Evolutionary conservation across 2,329 filamentous ascomycete genomes (phyloP), one percentile per base, ranked within the genome.

Genomic region (Colletotrichum nymphaeae): DNA sequence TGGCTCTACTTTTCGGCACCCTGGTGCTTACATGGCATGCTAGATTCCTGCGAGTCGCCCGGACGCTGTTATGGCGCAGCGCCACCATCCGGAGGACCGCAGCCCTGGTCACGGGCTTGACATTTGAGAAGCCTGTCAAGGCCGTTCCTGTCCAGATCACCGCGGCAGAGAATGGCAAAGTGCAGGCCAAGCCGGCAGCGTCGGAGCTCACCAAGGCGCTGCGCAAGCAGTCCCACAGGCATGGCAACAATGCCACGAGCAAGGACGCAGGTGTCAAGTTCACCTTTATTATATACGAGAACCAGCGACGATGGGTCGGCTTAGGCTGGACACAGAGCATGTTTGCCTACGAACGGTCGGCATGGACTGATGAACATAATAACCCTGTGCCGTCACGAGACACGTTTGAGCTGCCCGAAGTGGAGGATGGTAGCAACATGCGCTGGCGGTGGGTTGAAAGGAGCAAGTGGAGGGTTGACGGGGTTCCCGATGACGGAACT

Each of bases 291-390:
- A 88, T 99, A 2, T 98, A 95, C 79, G 97, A 99, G 81, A 99
- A 99, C 78, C 97, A 99, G 82, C 90, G 97, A 55, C 91, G 97
- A 65, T 99, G 97, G 97, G 86, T 99, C 4, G 96, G 95, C 1
- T 89, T 99, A 14, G 97, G 97, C 0, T 99, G 97, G 95, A 98
- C 97, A 0, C 93, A 93, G 2, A 97, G 93, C 52, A 86, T 99
- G 74, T 95, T 99, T 76, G 92, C 95, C 0, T 97, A 98, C 78
- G 97, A 99, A 81, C 89, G 97, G 55, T 89, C 93, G 1, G 89
- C 95, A 0, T 99, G 97, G 96, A 98, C 97, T 0, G 97, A 99
- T 81, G 97, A 99, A 83, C 95, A 98, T 80, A 90, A 97, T 68
- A 98, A 98, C 74, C 80, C 92, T 0, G 93, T 94, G 4, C 92